phyloP scores from a whole-genome alignment of 257 asterid genomes.

The Eucommia ulmoides region DNA sequence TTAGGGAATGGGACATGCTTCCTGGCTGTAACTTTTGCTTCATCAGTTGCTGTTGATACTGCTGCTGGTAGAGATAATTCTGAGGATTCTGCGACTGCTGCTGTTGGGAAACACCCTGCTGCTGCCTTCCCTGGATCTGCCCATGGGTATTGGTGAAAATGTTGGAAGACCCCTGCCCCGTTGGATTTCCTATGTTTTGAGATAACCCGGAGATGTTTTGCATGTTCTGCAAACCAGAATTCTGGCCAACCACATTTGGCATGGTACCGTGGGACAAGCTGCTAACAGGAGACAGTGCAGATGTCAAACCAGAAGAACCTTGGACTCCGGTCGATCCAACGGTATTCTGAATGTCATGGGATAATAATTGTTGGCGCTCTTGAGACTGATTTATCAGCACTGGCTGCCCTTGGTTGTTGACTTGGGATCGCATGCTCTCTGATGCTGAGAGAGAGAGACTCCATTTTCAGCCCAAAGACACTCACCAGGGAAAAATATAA shows the following conservation, averaged over 20 bases:
- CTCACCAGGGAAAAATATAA: too few species aligned
- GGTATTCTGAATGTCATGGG: conserved; percentile 62
- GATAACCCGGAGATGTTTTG: conserved; percentile 50
- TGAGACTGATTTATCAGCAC: conserved; percentile 61
- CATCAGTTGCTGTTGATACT: conserved; percentile 53
- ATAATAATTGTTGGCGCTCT: conserved; percentile 58
- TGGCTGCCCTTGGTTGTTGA: conserved; percentile 69
- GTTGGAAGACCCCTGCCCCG: conserved; percentile 72
- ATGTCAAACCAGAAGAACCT: conserved; percentile 54
- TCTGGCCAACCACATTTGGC: conserved; percentile 59
- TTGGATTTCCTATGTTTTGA: conserved; percentile 49
- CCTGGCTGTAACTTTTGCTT: conserved; percentile 76
- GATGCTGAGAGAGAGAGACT: conserved; percentile 36
- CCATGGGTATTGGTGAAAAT: conserved; percentile 71
- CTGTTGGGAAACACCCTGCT: conserved; percentile 51
- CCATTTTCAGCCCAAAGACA: too few species aligned
- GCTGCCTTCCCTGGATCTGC: conserved; percentile 70
- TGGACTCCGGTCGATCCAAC: conserved; percentile 52
- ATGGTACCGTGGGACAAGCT: conserved; percentile 49
- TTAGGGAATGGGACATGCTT: conserved; percentile 41
- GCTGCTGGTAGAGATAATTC: conserved; percentile 69
- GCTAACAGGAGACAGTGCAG: conserved; percentile 49
- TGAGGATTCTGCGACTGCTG: conserved; percentile 73
- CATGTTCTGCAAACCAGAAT: conserved; percentile 56
- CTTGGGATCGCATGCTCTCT: conserved; percentile 64